Evolutionary conservation across 2,329 filamentous ascomycete genomes (phyloP), one percentile per base, ranked within the genome.

Genomic region (Neonectria sp.): DNA sequence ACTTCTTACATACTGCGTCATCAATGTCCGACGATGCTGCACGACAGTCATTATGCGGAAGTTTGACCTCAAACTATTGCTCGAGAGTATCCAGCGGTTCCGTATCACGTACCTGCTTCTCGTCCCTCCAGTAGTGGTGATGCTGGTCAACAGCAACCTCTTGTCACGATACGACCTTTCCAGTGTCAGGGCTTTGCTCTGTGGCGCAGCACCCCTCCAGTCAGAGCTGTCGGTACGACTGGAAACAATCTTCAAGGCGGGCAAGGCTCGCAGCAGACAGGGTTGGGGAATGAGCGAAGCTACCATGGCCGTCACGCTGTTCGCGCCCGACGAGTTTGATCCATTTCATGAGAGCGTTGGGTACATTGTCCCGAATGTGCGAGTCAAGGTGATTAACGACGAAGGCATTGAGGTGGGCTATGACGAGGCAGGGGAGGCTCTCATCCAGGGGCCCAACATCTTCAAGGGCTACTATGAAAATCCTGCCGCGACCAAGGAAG

Each of bases 241-340:
- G 0, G 65, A 67, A 37, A 12, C 31, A 21, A 46, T 65, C 2
- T 67, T 65, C 4, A 51, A 40, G 17, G 46, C 48, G 4, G 37
- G 55, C 1, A 46, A 35, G 4, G 61, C 55, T 15, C 64, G 45
- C 4, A 55, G 48, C 3, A 45, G 65, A 9, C 61, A 67, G 9
- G 61, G 65, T 0, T 65, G 61, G 61, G 65, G 61, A 1, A 67
- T 67, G 61, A 67, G 65, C 3, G 65, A 67, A 4, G 61, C 65
- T 2, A 60, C 61, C 0, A 67, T 65, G 55, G 25, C 61, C 0
- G 17, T 67, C 2, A 65, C 55, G 1, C 37, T 67, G 4, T 60
- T 60, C n/a, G 55, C 48, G 0, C 65, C 65, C 6, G 55, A 67
- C 17, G 61, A 67, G 33, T 64, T 64, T 37, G 65, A 67, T n/a